Base-by-base conservation (phyloP, 2,329 filamentous ascomycete species). In the Neopestalotiopsis clavispora region DNA sequence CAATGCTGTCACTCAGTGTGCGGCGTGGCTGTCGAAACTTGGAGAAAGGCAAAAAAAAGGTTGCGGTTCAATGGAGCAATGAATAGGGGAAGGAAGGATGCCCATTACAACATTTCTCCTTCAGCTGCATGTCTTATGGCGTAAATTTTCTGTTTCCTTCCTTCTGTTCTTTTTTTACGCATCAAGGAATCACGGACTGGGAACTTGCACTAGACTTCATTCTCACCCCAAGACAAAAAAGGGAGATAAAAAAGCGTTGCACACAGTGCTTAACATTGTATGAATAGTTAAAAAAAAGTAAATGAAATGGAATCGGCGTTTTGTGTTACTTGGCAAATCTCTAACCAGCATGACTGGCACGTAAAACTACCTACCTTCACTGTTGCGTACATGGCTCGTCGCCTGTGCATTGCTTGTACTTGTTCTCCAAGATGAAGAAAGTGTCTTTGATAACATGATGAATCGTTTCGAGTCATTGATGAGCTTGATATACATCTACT, bases 181-280 rank as follows among this genome's bases (percentile, higher is more conserved):
- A 68, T 70, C 62, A 38, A 49, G 60, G 56, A 28, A n/a, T 10
- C 28, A 70, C 14, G 63, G 66, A 65, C 62, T 61, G n/a, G 63
- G 68, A 64, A 61, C 28, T 30, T 68, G 63, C 69, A 68, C 69
- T 70, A 70, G 69, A 70, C 67, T 68, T 68, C 45, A 61, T 63
- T 64, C 58, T 42, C 60, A 42, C n/a, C 58, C 65, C 49, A 67
- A n/a, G 28, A 62, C 68, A 62, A 34, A 71, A 28, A 71, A 69
- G 40, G 60, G 61, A n/a, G 38, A 52, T 67, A 69, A 71, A 76
- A 75, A 74, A 70, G 74, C 66, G 70, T 63, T 70, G 59, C 32
- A 60, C 67, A 63, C 67, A 65, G 58, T 65, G 72, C 71, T 74
- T 64, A 49, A 14, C 68, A 71, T 28, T 77, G 75, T 77, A 77